Percentiles rank a stretch among this genome's conserved stretches.
phyloP scores from a whole-genome alignment of 805 yeast genomes.

The Yarrowia keelungensis region DNA sequence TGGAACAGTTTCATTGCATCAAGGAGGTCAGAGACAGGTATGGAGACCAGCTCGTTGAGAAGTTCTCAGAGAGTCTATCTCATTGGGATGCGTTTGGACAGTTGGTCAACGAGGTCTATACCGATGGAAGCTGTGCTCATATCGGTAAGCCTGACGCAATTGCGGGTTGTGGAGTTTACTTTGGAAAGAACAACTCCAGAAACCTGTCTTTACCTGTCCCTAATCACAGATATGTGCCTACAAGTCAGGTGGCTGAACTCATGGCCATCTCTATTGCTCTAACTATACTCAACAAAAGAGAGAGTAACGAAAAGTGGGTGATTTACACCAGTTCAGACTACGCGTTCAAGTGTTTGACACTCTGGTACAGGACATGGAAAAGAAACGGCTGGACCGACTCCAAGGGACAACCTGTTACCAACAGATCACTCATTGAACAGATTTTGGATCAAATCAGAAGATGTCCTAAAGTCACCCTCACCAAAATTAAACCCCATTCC shows the following conservation, averaged over 20 bases:
- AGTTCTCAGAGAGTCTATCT: neutral
- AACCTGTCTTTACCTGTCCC: neutral
- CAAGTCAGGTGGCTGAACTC: neutral
- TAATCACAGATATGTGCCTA: too few relatives aligned
- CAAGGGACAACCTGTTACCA: neutral
- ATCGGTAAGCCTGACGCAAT: neutral
- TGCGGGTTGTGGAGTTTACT: neutral
- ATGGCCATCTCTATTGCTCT: neutral
- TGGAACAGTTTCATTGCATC: neutral
- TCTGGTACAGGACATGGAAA: neutral
- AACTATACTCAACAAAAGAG: neutral
- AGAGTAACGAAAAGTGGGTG: neutral
- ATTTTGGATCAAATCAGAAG: neutral
- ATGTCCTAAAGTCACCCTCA: neutral
- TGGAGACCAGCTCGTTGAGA: neutral
- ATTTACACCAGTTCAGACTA: neutral
- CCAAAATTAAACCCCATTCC: neutral
- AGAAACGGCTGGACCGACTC: neutral
- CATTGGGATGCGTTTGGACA: neutral
- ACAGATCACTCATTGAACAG: neutral
- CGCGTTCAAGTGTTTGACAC: neutral
- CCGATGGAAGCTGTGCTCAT: neutral
- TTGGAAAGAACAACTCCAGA: neutral
- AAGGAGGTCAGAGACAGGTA: neutral
- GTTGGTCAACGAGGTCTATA: neutral